These are phyloP conservation scores for Furcasterigmium furcatum DNA, from an alignment of 2,329 filamentous ascomycete genomes.

Conservation along the genomic window DNA sequence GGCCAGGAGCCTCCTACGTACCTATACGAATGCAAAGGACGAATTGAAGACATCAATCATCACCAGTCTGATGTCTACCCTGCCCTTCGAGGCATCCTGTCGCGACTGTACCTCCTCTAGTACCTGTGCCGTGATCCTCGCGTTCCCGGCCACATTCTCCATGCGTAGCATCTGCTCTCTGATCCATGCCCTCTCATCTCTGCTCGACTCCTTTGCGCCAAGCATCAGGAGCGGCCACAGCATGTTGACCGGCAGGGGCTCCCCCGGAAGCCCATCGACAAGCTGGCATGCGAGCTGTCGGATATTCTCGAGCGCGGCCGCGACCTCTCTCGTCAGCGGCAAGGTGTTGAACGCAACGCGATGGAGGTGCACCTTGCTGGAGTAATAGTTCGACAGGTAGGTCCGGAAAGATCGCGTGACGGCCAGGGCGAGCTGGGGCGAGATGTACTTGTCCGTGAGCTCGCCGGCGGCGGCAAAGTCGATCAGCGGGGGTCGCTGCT, in stretches of 20 bases:
- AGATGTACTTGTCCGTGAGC: constrained; percentile 43
- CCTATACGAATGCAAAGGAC: constrained; percentile 48
- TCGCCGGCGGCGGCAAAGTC: constrained; percentile 51
- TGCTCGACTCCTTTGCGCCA: constrained; percentile 50
- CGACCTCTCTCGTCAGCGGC: constrained; percentile 45
- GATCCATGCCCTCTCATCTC: constrained; percentile 46
- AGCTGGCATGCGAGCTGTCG: constrained; percentile 43
- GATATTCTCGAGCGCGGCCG: constrained; percentile 44
- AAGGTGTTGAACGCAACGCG: constrained; percentile 53
- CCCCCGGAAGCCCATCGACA: constrained; percentile 31
- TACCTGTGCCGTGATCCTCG: constrained; percentile 40
- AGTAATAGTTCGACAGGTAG: constrained; percentile 54
- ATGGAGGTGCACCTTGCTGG: constrained; percentile 53
- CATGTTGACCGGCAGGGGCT: constrained; percentile 51
- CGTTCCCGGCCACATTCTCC: constrained; percentile 41
- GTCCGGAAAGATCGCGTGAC: constrained; percentile 52
- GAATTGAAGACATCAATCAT: constrained; percentile 47
- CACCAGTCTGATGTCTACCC: constrained; percentile 41
- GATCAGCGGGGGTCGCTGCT: constrained; percentile 50
- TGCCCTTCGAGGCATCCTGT: constrained; percentile 33
- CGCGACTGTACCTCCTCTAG: constrained; percentile 41
- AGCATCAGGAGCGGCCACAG: constrained; percentile 56
- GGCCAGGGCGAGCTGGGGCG: constrained; percentile 42
- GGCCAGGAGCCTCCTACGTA: too few species aligned
- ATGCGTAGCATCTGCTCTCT: constrained; percentile 44